phyloP scores from a whole-genome alignment of 495 filamentous ascomycete genomes.

The Penicillium alfredii region DNA sequence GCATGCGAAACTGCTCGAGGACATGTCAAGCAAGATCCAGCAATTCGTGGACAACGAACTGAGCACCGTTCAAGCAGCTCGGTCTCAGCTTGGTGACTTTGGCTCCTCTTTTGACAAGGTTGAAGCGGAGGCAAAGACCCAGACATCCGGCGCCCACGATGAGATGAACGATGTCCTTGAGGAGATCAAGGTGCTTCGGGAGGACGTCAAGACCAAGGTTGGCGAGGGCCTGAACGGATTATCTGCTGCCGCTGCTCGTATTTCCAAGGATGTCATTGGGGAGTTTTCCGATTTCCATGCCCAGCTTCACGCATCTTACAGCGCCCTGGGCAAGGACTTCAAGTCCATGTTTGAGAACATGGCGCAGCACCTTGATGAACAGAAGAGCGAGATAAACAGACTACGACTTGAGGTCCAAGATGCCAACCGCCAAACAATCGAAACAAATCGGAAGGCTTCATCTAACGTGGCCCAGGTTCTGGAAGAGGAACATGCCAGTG shows the following conservation, averaged over 20 bases:
- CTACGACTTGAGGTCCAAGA: conserved; percentile 63
- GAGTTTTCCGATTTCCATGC: conserved; percentile 78
- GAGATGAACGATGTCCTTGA: conserved; percentile 89
- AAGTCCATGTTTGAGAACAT: conserved; percentile 78
- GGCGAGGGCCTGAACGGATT: conserved; percentile 81
- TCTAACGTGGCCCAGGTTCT: conserved; percentile 63
- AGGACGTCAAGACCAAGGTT: conserved; percentile 79
- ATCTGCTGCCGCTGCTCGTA: conserved; percentile 76
- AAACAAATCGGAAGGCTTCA: conserved; percentile 60
- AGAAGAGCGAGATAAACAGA: conserved; percentile 68
- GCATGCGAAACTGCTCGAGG: conserved; percentile 63
- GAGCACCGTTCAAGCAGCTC: conserved; percentile 56
- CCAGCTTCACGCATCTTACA: conserved; percentile 81
- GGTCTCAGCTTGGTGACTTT: conserved; percentile 62
- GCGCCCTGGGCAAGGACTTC: conserved; percentile 82
- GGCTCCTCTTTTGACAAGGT: conserved; percentile 57
- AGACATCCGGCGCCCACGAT: conserved; percentile 66
- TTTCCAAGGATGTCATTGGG: conserved; percentile 83
- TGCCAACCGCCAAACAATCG: conserved; percentile 58
- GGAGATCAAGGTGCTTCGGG: conserved; percentile 81
- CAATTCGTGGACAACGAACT: conserved; percentile 68
- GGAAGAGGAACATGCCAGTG: conserved; percentile 66
- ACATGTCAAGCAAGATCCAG: conserved; percentile 62
- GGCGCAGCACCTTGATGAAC: conserved; percentile 62
- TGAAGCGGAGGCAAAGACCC: conserved; percentile 58